Base-by-base conservation (phyloP, 108 stramenopile genomes). In the Nitzschia palea region DNA sequence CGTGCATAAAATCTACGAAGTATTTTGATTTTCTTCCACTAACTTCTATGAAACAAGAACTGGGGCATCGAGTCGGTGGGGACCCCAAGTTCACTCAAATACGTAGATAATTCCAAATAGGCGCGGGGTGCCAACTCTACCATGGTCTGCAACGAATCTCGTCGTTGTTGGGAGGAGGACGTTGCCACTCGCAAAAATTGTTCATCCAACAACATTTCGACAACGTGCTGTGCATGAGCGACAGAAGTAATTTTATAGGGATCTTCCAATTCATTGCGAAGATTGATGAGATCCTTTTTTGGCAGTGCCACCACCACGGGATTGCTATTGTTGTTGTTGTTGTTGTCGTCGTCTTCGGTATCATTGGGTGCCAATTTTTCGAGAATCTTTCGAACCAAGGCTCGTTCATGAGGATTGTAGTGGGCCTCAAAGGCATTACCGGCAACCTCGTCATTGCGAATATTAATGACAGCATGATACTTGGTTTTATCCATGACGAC, bases 391-490 rank as follows among this genome's bases (percentile, higher is more conserved):
- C 78, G 74, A 29, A 87, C 56, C 55, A 73, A 82, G 4, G 78
- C 85, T n/a, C 73, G 64, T 29, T 84, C 81, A 69, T 86, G 80
- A 1, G 81, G 70, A 35, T 75, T 76, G 9, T 56, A 65, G 27
- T 52, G 32, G 2, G 62, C 42, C 23, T 48, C 36, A 30, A 82
- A 67, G 10, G 62, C 55, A n/a, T 51, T 53, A 59, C 79, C 63
- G 47, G 84, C 65, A n/a, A 74, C 64, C 25, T 56, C 68, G 32
- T 72, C 70, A 15, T 65, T 53, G 35, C 45, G 55, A 35, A 74
- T 73, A 45, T 85, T 86, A 44, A 83, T 74, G 31, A 89, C 51
- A 15, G 85, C 75, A 62, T 86, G 86, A 40, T 84, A 87, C 62
- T 78, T 79, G 15, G 57, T 65, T n/a, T 32, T 53, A 54, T 66